These are phyloP conservation scores for Trametes hirsuta DNA, from an alignment of 1,284 basidiomycete species.

Conservation along the genomic window DNA sequence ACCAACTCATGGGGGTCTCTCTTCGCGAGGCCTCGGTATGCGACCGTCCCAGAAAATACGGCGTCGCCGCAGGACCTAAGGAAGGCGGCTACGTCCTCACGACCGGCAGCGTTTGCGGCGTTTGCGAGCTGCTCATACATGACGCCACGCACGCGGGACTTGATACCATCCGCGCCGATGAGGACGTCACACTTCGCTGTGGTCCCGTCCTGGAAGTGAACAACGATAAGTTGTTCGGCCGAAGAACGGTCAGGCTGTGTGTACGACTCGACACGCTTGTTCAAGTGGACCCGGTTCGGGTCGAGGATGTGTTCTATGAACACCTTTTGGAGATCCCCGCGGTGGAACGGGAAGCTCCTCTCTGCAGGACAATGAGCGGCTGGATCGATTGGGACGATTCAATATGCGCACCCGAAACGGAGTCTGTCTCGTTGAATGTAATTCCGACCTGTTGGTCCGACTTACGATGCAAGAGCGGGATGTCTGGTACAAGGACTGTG, in stretches of 20 bases:
- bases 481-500: not conserved
- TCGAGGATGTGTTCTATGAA: constrained; percentile 47
- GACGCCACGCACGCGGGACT: not conserved
- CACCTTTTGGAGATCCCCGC: constrained; percentile 53
- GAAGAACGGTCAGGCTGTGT: constrained; percentile 31
- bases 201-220: constrained; percentile 53
- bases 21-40: constrained; percentile 3
- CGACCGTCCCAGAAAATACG: not conserved
- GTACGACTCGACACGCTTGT: constrained; percentile 53
- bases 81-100: not conserved
- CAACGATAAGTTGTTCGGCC: constrained; percentile 33
- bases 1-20: not conserved
- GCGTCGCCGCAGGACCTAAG: not conserved
- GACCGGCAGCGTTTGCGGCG: not conserved
- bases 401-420: constrained; percentile 44
- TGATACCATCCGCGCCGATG: constrained; percentile 36
- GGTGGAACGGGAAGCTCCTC: constrained; percentile 47
- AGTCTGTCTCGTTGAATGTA: constrained; percentile 49
- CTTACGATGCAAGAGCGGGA: constrained; percentile 12
- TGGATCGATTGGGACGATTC: too few species aligned
- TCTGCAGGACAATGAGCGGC: constrained; percentile 34
- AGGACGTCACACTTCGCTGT: constrained; percentile 51
- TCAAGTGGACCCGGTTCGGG: constrained; percentile 44
- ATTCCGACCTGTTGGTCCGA: constrained; percentile 39
- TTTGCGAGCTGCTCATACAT: constrained; percentile 23